Percentiles rank a stretch among this genome's conserved stretches.
phyloP scores from a whole-genome alignment of 2,329 filamentous ascomycete species.

The Amauroascus niger region DNA sequence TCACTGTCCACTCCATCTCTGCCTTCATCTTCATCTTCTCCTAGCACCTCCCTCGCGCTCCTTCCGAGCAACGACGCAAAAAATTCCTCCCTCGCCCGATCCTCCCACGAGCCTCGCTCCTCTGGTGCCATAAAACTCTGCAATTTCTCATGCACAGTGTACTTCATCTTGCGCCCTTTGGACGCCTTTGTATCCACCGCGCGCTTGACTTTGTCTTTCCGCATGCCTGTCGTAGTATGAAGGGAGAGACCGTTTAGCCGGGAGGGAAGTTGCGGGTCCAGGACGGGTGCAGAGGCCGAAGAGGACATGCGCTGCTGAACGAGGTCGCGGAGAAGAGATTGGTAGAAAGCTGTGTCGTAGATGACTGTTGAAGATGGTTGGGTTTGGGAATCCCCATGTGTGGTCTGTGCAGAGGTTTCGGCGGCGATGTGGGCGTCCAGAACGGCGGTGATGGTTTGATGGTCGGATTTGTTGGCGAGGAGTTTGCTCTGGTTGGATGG shows the following conservation, averaged over 20 bases:
- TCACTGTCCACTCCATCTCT: conserved; percentile 39
- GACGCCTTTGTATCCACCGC: conserved; percentile 87
- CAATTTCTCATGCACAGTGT: conserved; percentile 91
- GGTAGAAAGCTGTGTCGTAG: conserved; percentile 93
- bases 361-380: conserved; percentile 37
- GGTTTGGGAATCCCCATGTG: conserved; percentile 18
- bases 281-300: conserved; percentile 39
- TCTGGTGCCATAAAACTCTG: conserved; percentile 97
- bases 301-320: conserved; percentile 71
- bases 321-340: conserved; percentile 81
- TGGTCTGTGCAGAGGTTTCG: conserved; percentile 25
- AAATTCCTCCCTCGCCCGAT: conserved; percentile 64
- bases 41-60: conserved; percentile 53
- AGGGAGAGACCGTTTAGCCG: conserved; percentile 26
- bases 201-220: conserved; percentile 60
- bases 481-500: conserved; percentile 47
- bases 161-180: conserved; percentile 88
- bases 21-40: conserved; percentile 50
- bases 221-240: conserved; percentile 36
- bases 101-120: conserved; percentile 69
- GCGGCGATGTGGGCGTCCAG: conserved; percentile 39
- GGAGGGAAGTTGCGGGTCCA: conserved; percentile 30
- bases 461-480: conserved; percentile 42
- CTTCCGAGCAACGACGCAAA: conserved; percentile 63
- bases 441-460: conserved; percentile 43